phyloP scores from a whole-genome alignment of 148 eudicot species.

The Chenopodium suecicum region DNA sequence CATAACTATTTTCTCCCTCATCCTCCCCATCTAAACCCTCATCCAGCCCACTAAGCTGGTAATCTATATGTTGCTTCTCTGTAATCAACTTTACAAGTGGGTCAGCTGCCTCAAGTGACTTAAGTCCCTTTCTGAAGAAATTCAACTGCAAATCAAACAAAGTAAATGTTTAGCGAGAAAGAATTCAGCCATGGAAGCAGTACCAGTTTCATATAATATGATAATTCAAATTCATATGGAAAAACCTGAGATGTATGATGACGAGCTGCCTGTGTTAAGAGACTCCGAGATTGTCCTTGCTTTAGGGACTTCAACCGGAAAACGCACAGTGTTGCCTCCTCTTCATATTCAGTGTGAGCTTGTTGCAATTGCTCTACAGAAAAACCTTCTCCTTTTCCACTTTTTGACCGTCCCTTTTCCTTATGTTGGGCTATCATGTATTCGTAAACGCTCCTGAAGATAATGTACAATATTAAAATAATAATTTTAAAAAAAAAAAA shows the following conservation, averaged over 20 bases:
- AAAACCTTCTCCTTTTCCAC: constrained; percentile 73
- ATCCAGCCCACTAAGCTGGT: constrained; percentile 62
- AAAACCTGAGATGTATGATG: constrained; percentile 95
- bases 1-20: constrained; percentile 53
- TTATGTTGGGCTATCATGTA: constrained; percentile 65
- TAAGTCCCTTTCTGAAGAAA: constrained; percentile 85
- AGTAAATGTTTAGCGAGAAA: not conserved
- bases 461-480: constrained; percentile 21
- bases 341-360: constrained; percentile 84
- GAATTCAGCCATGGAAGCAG: not conserved
- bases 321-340: constrained; percentile 80
- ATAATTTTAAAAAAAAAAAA: not conserved
- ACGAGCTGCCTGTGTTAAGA: constrained; percentile 95
- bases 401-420: constrained; percentile 73
- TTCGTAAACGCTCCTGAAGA: constrained; percentile 67
- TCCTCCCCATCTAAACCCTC: constrained; percentile 55
- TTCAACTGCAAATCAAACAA: constrained; percentile 54
- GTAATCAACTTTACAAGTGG: constrained; percentile 58
- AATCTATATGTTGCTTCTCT: constrained; percentile 90
- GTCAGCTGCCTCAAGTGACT: constrained; percentile 80
- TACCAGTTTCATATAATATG: not conserved
- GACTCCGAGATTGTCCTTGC: constrained; percentile 93
- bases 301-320: constrained; percentile 91
- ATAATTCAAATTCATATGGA: not conserved
- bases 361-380: constrained; percentile 63